phyloP scores from a whole-genome alignment of 495 filamentous ascomycete species.

The Bathelium albidoporum region DNA sequence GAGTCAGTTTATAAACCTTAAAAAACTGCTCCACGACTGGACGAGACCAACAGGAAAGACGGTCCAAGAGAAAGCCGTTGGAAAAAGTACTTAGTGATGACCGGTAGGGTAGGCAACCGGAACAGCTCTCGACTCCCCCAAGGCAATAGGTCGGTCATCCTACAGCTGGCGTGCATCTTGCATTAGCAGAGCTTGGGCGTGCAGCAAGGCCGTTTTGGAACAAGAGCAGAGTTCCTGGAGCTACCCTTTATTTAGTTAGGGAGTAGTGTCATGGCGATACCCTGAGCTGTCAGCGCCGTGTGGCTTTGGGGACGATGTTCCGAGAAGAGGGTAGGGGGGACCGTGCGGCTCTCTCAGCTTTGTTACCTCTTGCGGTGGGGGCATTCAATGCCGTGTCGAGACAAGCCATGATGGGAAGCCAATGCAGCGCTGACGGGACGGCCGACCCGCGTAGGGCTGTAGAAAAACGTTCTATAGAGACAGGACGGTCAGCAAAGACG shows the following conservation, averaged over 20 bases:
- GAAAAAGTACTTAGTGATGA: slow-evolving; percentile 3
- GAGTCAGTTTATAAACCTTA: slow-evolving; percentile 3
- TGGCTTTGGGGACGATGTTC: neutral
- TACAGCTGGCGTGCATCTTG: neutral
- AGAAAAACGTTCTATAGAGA: slow-evolving; percentile 1
- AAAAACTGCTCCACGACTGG: neutral
- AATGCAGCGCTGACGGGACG: neutral
- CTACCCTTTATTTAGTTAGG: neutral
- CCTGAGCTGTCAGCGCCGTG: slow-evolving; percentile 4
- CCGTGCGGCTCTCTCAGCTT: slow-evolving; percentile 3
- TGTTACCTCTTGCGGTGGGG: neutral
- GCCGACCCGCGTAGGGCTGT: neutral
- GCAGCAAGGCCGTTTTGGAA: slow-evolving; percentile 2
- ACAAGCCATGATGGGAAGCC: neutral
- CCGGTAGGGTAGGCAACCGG: slow-evolving; percentile 1
- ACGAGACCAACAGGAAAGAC: neutral
- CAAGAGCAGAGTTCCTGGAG: neutral
- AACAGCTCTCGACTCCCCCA: neutral
- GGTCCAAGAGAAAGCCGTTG: neutral
- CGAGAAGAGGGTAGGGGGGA: neutral
- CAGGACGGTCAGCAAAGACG: neutral
- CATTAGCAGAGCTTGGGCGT: slow-evolving; percentile 4
- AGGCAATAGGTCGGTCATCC: slow-evolving; percentile 4
- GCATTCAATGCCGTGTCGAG: neutral
- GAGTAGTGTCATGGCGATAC: neutral